Conservation (phyloP, 495 filamentous ascomycete species). For the Aspergillus saccharolyticus region DNA sequence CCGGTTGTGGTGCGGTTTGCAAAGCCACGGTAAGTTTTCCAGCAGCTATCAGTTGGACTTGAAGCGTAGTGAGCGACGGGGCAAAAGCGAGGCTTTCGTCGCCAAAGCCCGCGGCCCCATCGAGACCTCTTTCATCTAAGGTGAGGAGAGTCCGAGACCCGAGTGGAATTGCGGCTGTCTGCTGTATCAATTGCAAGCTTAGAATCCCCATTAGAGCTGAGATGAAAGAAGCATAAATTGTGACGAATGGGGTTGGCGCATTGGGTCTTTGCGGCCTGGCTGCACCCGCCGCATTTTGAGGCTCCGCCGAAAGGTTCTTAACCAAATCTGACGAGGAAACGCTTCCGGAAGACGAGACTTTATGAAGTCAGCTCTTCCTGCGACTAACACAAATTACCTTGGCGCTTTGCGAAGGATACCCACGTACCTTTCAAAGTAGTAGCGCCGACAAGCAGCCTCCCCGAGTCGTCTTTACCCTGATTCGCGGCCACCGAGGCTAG, state of each 20-base stretch:
- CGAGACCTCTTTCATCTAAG: conserved; percentile 27
- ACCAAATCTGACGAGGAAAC: conserved; percentile 35
- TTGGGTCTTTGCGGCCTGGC: conserved; percentile 28
- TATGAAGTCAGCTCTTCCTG: not conserved
- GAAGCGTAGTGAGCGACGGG: conserved; percentile 35
- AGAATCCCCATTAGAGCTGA: conserved; percentile 40
- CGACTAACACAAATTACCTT: not conserved
- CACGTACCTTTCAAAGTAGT: conserved; percentile 37
- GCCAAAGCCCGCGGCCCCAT: conserved; percentile 27
- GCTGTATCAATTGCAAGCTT: conserved; percentile 36
- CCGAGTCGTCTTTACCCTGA: conserved; percentile 28
- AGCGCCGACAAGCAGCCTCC: conserved; percentile 31
- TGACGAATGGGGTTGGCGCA: conserved; percentile 26
- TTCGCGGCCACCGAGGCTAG: conserved; percentile 26
- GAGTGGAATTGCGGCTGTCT: conserved; percentile 37
- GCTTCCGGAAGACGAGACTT: conserved; percentile 41
- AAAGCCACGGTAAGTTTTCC: conserved; percentile 38
- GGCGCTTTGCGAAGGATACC: not conserved
- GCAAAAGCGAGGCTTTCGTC: conserved; percentile 27
- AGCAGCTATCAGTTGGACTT: conserved; percentile 33
- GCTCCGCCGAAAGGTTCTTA: conserved; percentile 34
- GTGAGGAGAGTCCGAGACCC: conserved; percentile 44
- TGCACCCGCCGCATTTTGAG: conserved; percentile 19
- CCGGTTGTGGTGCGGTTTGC: conserved; percentile 36
- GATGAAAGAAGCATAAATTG: conserved; percentile 43